A percentile compares a stretch with the other conserved stretches of the same genome.
Conservation (phyloP, 352 stramenopile genomes). For the Pythium insidiosum region DNA sequence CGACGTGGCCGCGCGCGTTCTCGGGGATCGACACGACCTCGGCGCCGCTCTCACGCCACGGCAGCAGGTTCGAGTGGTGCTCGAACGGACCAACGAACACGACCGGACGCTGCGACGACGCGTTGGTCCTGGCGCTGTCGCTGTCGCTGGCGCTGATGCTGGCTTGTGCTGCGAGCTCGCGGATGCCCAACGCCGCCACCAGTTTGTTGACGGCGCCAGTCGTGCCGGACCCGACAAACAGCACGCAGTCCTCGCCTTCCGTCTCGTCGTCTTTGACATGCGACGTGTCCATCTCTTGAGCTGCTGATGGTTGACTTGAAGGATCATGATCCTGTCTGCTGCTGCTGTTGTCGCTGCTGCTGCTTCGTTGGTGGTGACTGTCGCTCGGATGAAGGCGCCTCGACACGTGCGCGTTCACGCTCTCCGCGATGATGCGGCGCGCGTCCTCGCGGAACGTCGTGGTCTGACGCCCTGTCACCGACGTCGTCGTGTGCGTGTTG, state of each 20-base stretch:
- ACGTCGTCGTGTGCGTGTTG: constrained; percentile 89
- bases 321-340: no score
- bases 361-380: no score
- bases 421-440: constrained; percentile 79
- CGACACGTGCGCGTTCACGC: no score
- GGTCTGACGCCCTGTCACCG: constrained; percentile 26
- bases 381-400: no score
- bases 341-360: no score
- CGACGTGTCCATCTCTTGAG: no score
- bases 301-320: no score
- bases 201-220: constrained; percentile 57
- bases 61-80: constrained; percentile 97
- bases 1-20: constrained; percentile 34
- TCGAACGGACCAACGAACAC: constrained; percentile 93
- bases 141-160: background rate
- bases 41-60: constrained; percentile 90
- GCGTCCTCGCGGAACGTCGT: constrained; percentile 88
- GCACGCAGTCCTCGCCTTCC: constrained; percentile 76
- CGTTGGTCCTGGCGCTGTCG: background rate
- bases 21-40: constrained; percentile 79
- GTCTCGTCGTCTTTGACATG: no score
- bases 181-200: constrained; percentile 25
- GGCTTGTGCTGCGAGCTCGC: constrained; percentile 13
- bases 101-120: constrained; percentile 36
- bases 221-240: constrained; percentile 78